Evolutionary conservation across 305 asterid species (phyloP).

Genomic region (Fraxinus platypoda): DNA sequence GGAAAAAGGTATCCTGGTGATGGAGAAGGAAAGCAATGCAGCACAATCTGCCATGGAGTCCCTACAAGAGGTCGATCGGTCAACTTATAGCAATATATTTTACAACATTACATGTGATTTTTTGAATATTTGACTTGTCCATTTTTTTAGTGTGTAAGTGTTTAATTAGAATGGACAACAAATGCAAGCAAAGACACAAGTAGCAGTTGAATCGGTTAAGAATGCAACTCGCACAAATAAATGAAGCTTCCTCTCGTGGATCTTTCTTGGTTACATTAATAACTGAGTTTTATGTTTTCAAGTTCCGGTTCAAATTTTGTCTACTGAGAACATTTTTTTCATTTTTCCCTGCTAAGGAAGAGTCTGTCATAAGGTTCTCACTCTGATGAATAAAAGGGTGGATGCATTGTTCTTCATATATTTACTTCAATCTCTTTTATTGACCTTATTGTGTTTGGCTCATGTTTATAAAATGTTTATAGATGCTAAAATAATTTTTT

Average conservation of each 20-base stretch:
- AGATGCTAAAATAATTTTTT: no score
- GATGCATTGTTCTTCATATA: no score
- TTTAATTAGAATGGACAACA: slow-evolving; percentile 36
- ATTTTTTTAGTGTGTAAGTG: no score
- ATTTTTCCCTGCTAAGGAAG: background rate
- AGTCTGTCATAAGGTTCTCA: background rate
- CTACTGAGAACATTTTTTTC: background rate
- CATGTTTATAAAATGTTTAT: no score
- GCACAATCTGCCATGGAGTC: slow-evolving; percentile 74
- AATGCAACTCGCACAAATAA: slow-evolving; percentile 38
- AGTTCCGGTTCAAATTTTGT: background rate
- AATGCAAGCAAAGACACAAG: slow-evolving; percentile 11
- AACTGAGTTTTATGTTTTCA: background rate
- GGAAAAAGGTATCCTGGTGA: slow-evolving; percentile 62
- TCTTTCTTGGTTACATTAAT: background rate
- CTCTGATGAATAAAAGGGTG: slow-evolving; percentile 20
- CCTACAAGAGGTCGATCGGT: slow-evolving; percentile 39
- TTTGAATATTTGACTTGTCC: no score
- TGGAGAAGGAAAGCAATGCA: slow-evolving; percentile 55
- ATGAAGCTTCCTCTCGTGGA: slow-evolving; percentile 6
- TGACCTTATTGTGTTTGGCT: no score
- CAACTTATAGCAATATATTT: background rate
- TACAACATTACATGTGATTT: no score
- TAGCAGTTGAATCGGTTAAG: slow-evolving; percentile 39
- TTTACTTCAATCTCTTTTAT: no score